These are phyloP conservation scores for Sextonia rubra DNA, from an alignment of 164 flowering plant species.

Conservation along the genomic window DNA sequence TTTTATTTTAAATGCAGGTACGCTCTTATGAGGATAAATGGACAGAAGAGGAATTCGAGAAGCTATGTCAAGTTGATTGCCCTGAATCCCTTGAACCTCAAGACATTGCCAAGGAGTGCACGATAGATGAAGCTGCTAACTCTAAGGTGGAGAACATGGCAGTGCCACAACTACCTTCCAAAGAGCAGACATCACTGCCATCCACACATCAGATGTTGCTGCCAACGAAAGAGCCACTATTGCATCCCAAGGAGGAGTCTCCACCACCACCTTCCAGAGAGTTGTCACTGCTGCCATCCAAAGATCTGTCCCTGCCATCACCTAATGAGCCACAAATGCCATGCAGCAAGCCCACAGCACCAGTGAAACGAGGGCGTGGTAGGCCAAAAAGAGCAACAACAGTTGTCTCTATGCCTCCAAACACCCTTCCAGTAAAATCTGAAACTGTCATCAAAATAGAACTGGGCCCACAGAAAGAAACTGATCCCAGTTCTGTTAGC, in stretches of 20 bases:
- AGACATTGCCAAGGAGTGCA: slow-evolving; percentile 36
- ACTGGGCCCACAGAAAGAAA: slow-evolving; percentile 20
- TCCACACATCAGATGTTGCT: too few species aligned
- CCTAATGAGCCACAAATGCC: neutral
- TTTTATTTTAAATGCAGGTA: slow-evolving; percentile 43
- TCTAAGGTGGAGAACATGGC: slow-evolving; percentile 13
- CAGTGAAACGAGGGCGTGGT: slow-evolving; percentile 84
- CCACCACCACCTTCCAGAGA: slow-evolving; percentile 5
- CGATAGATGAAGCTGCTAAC: slow-evolving; percentile 28
- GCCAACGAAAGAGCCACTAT: neutral
- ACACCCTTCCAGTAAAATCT: neutral
- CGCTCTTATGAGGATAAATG: slow-evolving; percentile 98
- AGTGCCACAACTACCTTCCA: neutral
- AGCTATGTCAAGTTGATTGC: slow-evolving; percentile 76
- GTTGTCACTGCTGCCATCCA: slow-evolving; percentile 27
- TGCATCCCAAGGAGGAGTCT: too few species aligned
- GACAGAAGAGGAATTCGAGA: slow-evolving; percentile 99
- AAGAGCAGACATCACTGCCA: neutral
- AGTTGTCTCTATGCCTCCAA: slow-evolving; percentile 26
- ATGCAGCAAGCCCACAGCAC: slow-evolving; percentile 21
- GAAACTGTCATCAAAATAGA: slow-evolving; percentile 21
- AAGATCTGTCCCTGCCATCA: neutral
- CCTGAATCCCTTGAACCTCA: slow-evolving; percentile 55
- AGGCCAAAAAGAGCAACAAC: slow-evolving; percentile 66
- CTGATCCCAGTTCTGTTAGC: slow-evolving; percentile 8